Conservation (phyloP, 352 stramenopile genomes). For the Phytophthora foliorum region DNA sequence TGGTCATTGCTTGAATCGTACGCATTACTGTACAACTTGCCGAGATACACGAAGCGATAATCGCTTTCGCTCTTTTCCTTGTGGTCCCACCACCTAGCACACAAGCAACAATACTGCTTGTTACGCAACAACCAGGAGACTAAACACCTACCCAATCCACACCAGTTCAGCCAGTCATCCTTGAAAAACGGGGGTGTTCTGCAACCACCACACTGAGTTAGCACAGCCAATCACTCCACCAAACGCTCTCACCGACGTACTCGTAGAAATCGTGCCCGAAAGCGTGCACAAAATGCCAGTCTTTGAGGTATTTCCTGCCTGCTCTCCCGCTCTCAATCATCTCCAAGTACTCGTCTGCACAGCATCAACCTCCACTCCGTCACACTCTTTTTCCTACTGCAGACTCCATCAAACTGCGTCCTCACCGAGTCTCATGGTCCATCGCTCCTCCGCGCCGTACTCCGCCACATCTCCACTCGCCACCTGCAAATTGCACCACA, state of each 20-base stretch:
- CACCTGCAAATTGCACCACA: constrained; percentile 45
- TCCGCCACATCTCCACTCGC: constrained; percentile 66
- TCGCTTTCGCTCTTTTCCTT: constrained; percentile 78
- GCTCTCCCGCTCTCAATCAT: constrained; percentile 52
- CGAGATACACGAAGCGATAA: constrained; percentile 98
- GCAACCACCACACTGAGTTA: constrained; percentile 23
- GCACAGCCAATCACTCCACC: constrained; percentile 29
- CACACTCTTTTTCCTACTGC: neutral
- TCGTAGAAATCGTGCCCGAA: constrained; percentile 68
- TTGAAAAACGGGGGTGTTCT: constrained; percentile 89
- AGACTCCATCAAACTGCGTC: neutral
- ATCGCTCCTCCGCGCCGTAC: constrained; percentile 68
- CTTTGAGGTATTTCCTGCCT: constrained; percentile 85
- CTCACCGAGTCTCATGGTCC: constrained; percentile 72
- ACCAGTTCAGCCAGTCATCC: constrained; percentile 95
- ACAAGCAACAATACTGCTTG: neutral
- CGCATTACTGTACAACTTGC: constrained; percentile 27
- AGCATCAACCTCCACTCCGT: constrained; percentile 1
- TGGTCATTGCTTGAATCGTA: neutral
- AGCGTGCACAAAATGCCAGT: constrained; percentile 86
- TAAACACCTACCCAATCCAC: constrained; percentile 2
- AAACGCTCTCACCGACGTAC: constrained; percentile 38
- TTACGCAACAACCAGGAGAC: neutral
- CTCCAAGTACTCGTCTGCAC: constrained; percentile 70
- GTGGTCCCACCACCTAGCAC: constrained; percentile 79